Conservation (phyloP, 2,329 filamentous ascomycete genomes). For the Trichophyton rubrum region DNA sequence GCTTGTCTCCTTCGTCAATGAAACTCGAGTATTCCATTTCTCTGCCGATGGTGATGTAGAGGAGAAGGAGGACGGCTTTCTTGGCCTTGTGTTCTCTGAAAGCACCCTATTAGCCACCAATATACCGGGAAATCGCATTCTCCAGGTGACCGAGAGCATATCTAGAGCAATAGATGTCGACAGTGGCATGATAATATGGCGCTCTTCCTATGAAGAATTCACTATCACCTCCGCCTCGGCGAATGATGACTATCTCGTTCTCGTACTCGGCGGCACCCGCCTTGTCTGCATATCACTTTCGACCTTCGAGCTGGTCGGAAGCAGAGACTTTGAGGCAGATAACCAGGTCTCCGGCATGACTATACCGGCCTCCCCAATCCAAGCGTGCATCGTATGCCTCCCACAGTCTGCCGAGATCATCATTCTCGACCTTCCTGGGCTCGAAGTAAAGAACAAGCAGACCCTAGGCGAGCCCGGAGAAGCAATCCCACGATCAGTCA, state of each 20-base stretch:
- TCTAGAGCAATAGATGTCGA: slow-evolving; percentile 47
- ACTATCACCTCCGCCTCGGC: slow-evolving; percentile 67
- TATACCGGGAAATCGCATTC: slow-evolving; percentile 48
- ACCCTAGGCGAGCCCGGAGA: slow-evolving; percentile 52
- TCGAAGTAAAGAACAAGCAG: slow-evolving; percentile 55
- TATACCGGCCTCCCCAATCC: slow-evolving; percentile 50
- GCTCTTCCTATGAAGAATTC: slow-evolving; percentile 26
- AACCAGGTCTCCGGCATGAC: slow-evolving; percentile 81
- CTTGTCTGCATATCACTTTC: slow-evolving; percentile 56
- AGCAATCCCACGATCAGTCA: slow-evolving; percentile 71
- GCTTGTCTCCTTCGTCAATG: slow-evolving; percentile 66
- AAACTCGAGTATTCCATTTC: slow-evolving; percentile 75
- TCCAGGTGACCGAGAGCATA: slow-evolving; percentile 62
- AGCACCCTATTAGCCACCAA: slow-evolving; percentile 62
- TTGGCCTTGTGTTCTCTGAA: slow-evolving; percentile 55
- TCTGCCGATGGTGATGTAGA: slow-evolving; percentile 64
- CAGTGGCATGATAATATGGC: slow-evolving; percentile 33
- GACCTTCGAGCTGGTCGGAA: slow-evolving; percentile 42
- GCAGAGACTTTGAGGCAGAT: slow-evolving; percentile 49
- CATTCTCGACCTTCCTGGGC: slow-evolving; percentile 54
- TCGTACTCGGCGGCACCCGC: slow-evolving; percentile 64
- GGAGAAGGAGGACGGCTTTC: slow-evolving; percentile 59
- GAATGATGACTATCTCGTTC: slow-evolving; percentile 55
- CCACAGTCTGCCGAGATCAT: slow-evolving; percentile 74
- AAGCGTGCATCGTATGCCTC: slow-evolving; percentile 69